Percentiles rank a stretch among this genome's conserved stretches.
These are phyloP conservation scores for Durio zibethinus DNA, from an alignment of 345 rosid genomes.

Conservation along the genomic window DNA sequence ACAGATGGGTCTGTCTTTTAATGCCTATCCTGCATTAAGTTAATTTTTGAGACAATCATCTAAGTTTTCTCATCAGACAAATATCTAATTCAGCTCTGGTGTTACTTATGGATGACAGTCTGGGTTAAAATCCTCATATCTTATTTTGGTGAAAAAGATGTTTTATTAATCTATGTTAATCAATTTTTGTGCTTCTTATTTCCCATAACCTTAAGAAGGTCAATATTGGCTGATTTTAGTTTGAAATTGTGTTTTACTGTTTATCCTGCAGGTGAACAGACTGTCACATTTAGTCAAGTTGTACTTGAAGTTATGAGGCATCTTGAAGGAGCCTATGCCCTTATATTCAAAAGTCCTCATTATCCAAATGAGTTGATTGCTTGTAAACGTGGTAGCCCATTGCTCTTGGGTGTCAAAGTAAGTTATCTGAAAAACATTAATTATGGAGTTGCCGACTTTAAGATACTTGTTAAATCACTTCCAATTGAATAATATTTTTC, in stretches of 20 bases:
- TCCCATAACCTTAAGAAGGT: neutral
- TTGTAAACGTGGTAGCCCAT: slow-evolving; percentile 92
- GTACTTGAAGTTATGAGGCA: slow-evolving; percentile 93
- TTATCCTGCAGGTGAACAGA: slow-evolving; percentile 49
- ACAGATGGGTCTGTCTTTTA: neutral
- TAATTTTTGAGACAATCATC: neutral
- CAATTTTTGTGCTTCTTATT: neutral
- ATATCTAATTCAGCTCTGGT: neutral
- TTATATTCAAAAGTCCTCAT: slow-evolving; percentile 80
- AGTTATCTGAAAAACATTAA: slow-evolving; percentile 23
- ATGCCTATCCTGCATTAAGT: neutral
- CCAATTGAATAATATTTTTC: neutral
- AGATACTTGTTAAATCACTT: neutral
- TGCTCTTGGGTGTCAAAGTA: slow-evolving; percentile 91
- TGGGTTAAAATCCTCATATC: neutral
- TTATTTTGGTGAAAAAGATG: neutral
- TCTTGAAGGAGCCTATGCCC: slow-evolving; percentile 98
- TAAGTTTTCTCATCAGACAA: neutral
- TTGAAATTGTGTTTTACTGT: neutral
- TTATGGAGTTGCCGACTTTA: neutral
- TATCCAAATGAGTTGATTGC: slow-evolving; percentile 95
- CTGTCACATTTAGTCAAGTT: slow-evolving; percentile 79
- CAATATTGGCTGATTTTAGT: neutral
- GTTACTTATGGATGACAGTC: neutral
- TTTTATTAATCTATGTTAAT: neutral